Evolutionary conservation across 1,139 yeast genomes (phyloP).

Genomic region (Groenewaldozyma sp.): DNA sequence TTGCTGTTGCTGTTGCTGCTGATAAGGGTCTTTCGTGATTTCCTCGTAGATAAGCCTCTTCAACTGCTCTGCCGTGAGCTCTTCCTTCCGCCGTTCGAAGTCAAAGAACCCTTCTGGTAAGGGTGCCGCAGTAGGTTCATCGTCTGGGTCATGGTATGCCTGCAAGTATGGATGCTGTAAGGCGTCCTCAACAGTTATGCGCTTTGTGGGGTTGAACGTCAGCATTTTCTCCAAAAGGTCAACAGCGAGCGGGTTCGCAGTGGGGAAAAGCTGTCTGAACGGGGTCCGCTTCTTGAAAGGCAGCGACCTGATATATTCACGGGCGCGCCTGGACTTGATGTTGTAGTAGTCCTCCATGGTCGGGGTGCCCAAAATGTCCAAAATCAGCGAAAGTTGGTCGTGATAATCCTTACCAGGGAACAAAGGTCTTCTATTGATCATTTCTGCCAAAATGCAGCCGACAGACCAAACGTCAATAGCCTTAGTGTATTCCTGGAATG

Average conservation of each 20-base stretch:
- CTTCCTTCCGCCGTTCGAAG: slow-evolving; percentile 69
- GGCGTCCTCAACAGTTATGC: slow-evolving; percentile 77
- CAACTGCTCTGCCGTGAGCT: slow-evolving; percentile 58
- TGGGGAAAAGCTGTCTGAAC: slow-evolving; percentile 44
- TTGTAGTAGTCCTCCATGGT: slow-evolving; percentile 68
- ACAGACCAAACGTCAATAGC: slow-evolving; percentile 97
- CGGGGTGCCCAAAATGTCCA: slow-evolving; percentile 89
- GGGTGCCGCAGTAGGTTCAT: slow-evolving; percentile 70
- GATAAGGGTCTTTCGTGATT: slow-evolving; percentile 28
- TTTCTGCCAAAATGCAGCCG: slow-evolving; percentile 92
- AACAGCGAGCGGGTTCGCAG: slow-evolving; percentile 58
- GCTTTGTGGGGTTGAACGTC: slow-evolving; percentile 67
- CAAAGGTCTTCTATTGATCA: slow-evolving; percentile 76
- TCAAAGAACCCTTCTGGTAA: slow-evolving; percentile 74
- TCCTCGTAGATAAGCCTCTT: slow-evolving; percentile 63
- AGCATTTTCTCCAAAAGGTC: slow-evolving; percentile 69
- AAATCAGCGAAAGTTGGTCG: slow-evolving; percentile 76
- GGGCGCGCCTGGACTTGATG: slow-evolving; percentile 74
- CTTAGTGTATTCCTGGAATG: slow-evolving; percentile 85
- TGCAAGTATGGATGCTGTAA: slow-evolving; percentile 72
- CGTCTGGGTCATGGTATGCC: slow-evolving; percentile 72
- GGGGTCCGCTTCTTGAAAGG: slow-evolving; percentile 56
- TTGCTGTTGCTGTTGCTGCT: not conserved
- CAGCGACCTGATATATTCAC: slow-evolving; percentile 71
- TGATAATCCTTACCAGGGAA: slow-evolving; percentile 95